phyloP scores from a whole-genome alignment of 1,284 basidiomycete species.

The Moniliella sp. region DNA sequence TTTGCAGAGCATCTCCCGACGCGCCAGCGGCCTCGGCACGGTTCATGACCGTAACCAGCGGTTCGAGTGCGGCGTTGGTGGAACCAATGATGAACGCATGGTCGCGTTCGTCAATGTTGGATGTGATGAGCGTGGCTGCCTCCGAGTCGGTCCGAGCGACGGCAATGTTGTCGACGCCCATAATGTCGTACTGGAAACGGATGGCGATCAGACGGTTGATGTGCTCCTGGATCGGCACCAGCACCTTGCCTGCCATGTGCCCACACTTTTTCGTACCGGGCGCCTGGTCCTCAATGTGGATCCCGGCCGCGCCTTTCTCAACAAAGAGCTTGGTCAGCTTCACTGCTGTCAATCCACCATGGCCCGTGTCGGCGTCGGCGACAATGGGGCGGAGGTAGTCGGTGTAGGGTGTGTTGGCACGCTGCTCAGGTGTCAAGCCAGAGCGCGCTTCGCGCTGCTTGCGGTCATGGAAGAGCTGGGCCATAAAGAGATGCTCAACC shows the following conservation, averaged over 20 bases:
- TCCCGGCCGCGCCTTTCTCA: constrained; percentile 32
- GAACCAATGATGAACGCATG: constrained; percentile 38
- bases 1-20: constrained; percentile 22
- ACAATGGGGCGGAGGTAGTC: constrained; percentile 32
- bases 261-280: constrained; percentile 45
- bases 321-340: constrained; percentile 33
- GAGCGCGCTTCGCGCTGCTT: constrained; percentile 31
- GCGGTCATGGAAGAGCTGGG: constrained; percentile 31
- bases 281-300: constrained; percentile 32
- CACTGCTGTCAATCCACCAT: constrained; percentile 29
- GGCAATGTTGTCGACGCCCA: constrained; percentile 64
- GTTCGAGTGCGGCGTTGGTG: constrained; percentile 46
- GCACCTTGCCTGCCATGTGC: constrained; percentile 76
- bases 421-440: constrained; percentile 15
- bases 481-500: constrained; percentile 33
- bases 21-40: constrained; percentile 23
- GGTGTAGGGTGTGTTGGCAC: constrained; percentile 29
- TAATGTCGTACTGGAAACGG: constrained; percentile 66
- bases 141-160: constrained; percentile 81
- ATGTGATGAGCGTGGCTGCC: constrained; percentile 60
- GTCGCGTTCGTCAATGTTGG: constrained; percentile 57
- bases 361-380: constrained; percentile 30
- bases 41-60: constrained; percentile 14
- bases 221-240: constrained; percentile 68
- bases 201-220: constrained; percentile 58